Evolutionary conservation across 2,329 filamentous ascomycete species (phyloP), one percentile per base, ranked within the genome.

Genomic region (Didymella pomorum): DNA sequence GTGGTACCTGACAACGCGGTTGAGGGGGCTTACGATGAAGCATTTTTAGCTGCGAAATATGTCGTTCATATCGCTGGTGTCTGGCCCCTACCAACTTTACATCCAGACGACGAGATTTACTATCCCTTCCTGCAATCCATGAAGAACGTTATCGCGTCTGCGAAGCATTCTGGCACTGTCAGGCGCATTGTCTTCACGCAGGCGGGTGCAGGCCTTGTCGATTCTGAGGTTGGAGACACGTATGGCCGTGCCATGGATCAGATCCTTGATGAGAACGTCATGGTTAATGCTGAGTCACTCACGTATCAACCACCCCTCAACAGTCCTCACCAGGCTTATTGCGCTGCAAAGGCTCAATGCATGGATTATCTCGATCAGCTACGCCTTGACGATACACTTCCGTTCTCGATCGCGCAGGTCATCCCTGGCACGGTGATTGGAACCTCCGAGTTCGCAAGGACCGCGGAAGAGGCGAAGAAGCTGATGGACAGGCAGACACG

Each of bases 381-480:
- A 1, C 60, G 54, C 18, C 25, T 31, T 3, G 47, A 55, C 21
- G n/a, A 39, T 1, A 48, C 35, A n/a, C 20, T 61, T n/a, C 64
- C 69, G 0, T 75, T 73, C 43, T 71, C 68, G 1, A 70, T 76
- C 25, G 62, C 65, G 6, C 73, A 76, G 58, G 56, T 75, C 44
- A 72, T 76, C 31, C 73, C 73, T 4, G 72, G 73, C 1, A 75
- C 72, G 1, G 72, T 75, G 1, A 75, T 75, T 9, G 73, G 73
- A 0, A 65, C 69, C 14, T 72, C 72, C 0, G 72, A 75, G 29
- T 71, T 75, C n/a, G 51, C 64, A 3, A 63, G 37, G 18, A 68
- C 65, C 2, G 51, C 66, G 2, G 45, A 58, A 0, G 48, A 68
- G 48, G 72, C 69, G 0, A 43, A 57, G 21, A 55, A 53, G 16